A percentile compares a stretch with the other conserved stretches of the same genome.
Evolutionary conservation across 2,329 filamentous ascomycete species (phyloP).

Genomic region (Cytospora leucostoma): DNA sequence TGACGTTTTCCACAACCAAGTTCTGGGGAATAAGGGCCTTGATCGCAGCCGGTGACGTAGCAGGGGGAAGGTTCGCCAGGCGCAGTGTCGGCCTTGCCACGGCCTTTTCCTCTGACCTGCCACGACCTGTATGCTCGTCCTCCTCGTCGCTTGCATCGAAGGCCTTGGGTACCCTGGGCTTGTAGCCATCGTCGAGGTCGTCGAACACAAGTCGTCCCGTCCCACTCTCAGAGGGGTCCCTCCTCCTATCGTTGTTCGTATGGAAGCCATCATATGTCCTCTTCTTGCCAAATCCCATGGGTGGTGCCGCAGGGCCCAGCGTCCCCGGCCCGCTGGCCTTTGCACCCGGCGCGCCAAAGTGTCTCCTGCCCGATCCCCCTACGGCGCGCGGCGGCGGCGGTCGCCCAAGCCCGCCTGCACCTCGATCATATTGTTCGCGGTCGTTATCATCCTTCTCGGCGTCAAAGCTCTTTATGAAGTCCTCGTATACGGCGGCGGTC

Average conservation of each 20-base stretch:
- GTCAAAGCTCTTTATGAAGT: conserved; percentile 81
- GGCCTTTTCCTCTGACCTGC: conserved; percentile 58
- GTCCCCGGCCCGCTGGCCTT: conserved; percentile 63
- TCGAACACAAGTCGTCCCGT: conserved; percentile 40
- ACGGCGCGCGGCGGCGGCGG: conserved; percentile 28
- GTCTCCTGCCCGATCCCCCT: conserved; percentile 54
- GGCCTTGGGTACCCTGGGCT: conserved; percentile 62
- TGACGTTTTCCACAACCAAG: conserved; percentile 71
- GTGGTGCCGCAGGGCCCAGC: conserved; percentile 56
- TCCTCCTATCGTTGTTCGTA: conserved; percentile 39
- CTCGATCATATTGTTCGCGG: conserved; percentile 7
- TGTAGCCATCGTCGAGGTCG: conserved; percentile 34
- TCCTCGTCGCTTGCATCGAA: conserved; percentile 71
- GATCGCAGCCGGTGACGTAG: conserved; percentile 59
- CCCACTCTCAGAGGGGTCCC: conserved; percentile 36
- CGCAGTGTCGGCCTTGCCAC: conserved; percentile 64
- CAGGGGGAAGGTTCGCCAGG: conserved; percentile 61
- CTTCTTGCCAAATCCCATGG: conserved; percentile 54
- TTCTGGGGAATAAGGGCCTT: conserved; percentile 60
- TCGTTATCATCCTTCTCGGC: conserved; percentile 56
- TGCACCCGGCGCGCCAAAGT: conserved; percentile 61
- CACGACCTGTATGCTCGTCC: conserved; percentile 46
- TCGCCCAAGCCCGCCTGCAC: conserved; percentile 18
- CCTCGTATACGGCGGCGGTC: conserved; percentile 81
- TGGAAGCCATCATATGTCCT: conserved; percentile 52